Percentiles rank a stretch among this genome's conserved stretches.
phyloP scores from a whole-genome alignment of 1,139 yeast genomes.

The Kodamaea sp. region DNA sequence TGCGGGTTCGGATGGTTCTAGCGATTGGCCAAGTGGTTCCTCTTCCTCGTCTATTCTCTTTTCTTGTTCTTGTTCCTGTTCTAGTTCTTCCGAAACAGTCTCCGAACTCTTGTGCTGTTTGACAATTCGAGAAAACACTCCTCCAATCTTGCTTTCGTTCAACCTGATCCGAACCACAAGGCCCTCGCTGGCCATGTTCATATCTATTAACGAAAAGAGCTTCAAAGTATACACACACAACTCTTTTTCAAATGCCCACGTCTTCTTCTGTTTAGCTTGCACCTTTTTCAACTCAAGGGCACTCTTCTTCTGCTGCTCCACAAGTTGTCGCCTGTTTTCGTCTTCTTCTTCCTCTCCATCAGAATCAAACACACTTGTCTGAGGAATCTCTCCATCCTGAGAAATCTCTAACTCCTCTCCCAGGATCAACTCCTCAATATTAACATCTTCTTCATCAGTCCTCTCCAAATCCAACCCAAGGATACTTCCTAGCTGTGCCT shows the following conservation, averaged over 20 bases:
- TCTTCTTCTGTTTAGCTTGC: conserved; percentile 13
- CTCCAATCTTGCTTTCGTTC: conserved; percentile 53
- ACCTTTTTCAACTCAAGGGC: conserved; percentile 12
- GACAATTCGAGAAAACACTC: conserved; percentile 28
- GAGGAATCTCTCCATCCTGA: conserved; percentile 14
- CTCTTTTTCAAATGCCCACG: conserved; percentile 44
- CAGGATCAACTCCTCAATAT: conserved; percentile 39
- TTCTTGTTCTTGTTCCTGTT: neutral
- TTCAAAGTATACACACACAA: conserved; percentile 56
- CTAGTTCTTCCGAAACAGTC: neutral
- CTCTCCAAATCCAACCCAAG: conserved; percentile 49
- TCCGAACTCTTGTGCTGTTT: conserved; percentile 16
- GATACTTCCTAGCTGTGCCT: conserved; percentile 28
- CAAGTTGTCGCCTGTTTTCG: conserved; percentile 6
- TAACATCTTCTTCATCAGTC: conserved; percentile 59
- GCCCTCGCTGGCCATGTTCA: conserved; percentile 35
- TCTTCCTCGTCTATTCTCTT: neutral
- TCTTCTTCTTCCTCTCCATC: conserved; percentile 24
- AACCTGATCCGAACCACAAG: conserved; percentile 43
- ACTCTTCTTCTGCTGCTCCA: conserved; percentile 9
- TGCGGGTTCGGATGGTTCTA: too few species aligned
- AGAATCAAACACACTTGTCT: conserved; percentile 18
- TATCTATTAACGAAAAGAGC: conserved; percentile 44
- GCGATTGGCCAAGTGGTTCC: too few species aligned
- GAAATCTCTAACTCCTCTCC: conserved; percentile 12